Evolutionary conservation across 2,329 filamentous ascomycete genomes (phyloP), one percentile per base, ranked within the genome.

Genomic region (Leptographium wingfieldii): DNA sequence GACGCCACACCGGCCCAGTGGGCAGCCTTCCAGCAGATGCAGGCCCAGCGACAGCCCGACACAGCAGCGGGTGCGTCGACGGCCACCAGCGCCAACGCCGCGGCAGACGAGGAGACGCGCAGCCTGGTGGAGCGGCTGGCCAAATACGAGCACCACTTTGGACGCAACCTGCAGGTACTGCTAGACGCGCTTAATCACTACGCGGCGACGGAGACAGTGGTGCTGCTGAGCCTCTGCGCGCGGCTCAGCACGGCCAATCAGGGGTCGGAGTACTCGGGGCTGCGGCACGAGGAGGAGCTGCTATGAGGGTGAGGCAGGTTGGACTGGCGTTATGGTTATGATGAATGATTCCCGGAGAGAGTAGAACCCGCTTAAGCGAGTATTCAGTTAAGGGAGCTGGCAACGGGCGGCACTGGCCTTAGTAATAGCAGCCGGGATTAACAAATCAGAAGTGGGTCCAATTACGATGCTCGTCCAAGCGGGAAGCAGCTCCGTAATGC

Each of bases 181-280:
- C 83, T 97, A 46, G 94, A 97, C 70, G 92, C 90, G 62, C 79
- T 99, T 63, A 97, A 99, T 67, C 96, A 97, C 72, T 95, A 96
- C 67, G 94, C 94, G 3, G 94, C 94, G 0, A 97, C 94, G 0
- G 94, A 99, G 76, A 97, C 94, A 48, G 92, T 96, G 3, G 94
- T 96, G 22, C 79, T 99, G 65, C 75, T 97, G 63, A 92, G 92
- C 65, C 77, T 99, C 19, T 95, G 90, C 69, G 90, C 90, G 14
- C 76, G 90, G 62, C 70, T 95, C 68, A 92, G 87, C 67, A 90
- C 87, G 61, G 90, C 88, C 14, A 90, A 88, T 62, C 88, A 92
- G 69, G 88, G 88, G 25, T 85, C 82, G 0, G 82, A 85, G 68
- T 85, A 80, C 67, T 79, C 81, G 11, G 83, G 82, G 3, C 67